phyloP scores from a whole-genome alignment of 2,329 filamentous ascomycete species.

The Alternaria sp. region DNA sequence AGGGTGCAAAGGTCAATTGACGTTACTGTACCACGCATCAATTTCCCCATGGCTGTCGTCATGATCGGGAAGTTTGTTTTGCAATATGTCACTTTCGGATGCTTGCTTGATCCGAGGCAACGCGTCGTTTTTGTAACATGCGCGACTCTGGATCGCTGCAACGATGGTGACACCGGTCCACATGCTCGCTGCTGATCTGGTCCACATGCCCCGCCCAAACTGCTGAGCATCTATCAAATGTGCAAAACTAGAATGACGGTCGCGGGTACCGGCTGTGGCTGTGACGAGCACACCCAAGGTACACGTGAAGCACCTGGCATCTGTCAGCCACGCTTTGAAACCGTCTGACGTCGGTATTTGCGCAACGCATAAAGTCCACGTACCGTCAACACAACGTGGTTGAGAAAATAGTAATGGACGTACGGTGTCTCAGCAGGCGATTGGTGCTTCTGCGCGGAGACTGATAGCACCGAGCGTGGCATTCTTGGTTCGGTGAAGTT shows the following conservation, averaged over 20 bases:
- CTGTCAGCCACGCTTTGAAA: constrained; percentile 9
- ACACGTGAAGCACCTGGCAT: constrained; percentile 4
- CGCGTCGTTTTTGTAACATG: neutral
- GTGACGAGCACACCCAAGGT: neutral
- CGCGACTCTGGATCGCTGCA: neutral
- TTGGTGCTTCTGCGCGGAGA: neutral
- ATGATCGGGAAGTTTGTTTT: neutral
- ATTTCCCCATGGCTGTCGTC: neutral
- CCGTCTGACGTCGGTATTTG: neutral
- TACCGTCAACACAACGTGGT: neutral
- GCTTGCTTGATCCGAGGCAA: neutral
- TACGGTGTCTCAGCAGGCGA: neutral
- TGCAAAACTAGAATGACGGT: neutral
- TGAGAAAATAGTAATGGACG: neutral
- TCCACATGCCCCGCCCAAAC: neutral
- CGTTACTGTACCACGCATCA: neutral
- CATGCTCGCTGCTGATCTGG: neutral
- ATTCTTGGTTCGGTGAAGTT: neutral
- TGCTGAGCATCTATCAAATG: neutral
- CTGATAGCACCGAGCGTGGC: neutral
- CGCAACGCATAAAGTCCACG: neutral
- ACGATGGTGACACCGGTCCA: neutral
- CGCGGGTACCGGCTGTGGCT: neutral
- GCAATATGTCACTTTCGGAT: constrained; percentile 2
- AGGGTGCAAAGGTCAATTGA: constrained; percentile 6